A percentile compares a stretch with the other conserved stretches of the same genome.
Evolutionary conservation across 1,139 yeast species (phyloP).

Genomic region (Oligophagozyma castellii): DNA sequence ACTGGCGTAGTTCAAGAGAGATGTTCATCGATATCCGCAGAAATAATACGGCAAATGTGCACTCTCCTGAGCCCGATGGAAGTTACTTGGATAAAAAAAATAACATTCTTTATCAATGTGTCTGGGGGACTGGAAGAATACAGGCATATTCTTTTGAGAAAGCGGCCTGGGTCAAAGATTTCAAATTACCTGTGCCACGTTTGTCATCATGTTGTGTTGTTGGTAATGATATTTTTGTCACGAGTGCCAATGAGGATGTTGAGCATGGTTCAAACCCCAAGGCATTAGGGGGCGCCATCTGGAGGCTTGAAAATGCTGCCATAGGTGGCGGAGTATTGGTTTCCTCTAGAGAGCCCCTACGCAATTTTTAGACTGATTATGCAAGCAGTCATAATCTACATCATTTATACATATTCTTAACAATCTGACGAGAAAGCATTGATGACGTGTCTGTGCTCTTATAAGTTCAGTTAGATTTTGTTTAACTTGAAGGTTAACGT

Average conservation of each 20-base stretch:
- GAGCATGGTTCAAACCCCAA: constrained; percentile 4
- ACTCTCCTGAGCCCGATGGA: constrained; percentile 69
- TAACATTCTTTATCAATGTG: constrained; percentile 55
- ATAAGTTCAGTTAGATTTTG: too few relatives aligned
- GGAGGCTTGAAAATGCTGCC: constrained; percentile 4
- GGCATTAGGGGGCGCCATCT: constrained; percentile 9
- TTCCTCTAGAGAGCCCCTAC: too few relatives aligned
- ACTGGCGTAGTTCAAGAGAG: constrained; percentile 16
- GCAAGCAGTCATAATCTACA: too few relatives aligned
- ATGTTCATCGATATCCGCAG: constrained; percentile 32
- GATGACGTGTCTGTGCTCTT: too few relatives aligned
- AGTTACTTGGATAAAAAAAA: constrained; percentile 40
- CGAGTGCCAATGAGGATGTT: constrained; percentile 44
- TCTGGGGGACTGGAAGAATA: constrained; percentile 49
- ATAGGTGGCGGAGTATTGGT: background rate
- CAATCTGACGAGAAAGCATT: too few relatives aligned
- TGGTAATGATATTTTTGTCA: constrained; percentile 57
- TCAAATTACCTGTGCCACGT: constrained; percentile 40
- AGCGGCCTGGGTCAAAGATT: constrained; percentile 38
- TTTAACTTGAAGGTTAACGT: too few relatives aligned
- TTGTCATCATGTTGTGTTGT: constrained; percentile 64
- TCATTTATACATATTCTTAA: too few relatives aligned
- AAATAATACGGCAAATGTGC: constrained; percentile 22
- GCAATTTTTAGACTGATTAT: too few relatives aligned
- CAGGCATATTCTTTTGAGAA: constrained; percentile 33